Evolutionary conservation across 202 grass and related monocot species (phyloP).

Genomic region (Alloteropsis angusta): DNA sequence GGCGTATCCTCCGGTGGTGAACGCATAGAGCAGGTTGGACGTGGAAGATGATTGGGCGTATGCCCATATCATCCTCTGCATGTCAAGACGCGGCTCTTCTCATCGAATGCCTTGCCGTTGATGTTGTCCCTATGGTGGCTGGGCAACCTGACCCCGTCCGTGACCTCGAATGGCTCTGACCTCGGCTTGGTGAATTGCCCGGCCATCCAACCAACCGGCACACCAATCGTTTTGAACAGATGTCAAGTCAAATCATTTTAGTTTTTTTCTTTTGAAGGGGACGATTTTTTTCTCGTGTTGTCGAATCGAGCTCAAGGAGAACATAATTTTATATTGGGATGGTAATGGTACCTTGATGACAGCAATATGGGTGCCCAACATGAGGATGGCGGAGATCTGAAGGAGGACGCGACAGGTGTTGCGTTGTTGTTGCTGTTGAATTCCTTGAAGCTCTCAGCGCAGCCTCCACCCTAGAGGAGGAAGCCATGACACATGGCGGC

Average conservation of each 20-base stretch:
- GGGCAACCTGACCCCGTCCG: constrained; percentile 46
- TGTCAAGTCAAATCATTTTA: background rate
- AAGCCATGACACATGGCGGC: constrained; percentile 47
- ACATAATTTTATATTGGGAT: too few species aligned
- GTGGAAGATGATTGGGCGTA: constrained; percentile 53
- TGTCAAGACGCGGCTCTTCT: constrained; percentile 50
- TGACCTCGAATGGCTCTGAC: constrained; percentile 41
- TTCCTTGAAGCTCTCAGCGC: constrained; percentile 76
- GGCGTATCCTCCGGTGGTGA: constrained; percentile 55
- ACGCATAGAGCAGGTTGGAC: constrained; percentile 48
- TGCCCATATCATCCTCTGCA: constrained; percentile 48
- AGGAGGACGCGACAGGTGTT: constrained; percentile 63
- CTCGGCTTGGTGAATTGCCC: constrained; percentile 71
- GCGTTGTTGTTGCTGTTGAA: constrained; percentile 65
- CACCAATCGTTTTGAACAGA: background rate
- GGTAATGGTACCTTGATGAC: constrained; percentile 41
- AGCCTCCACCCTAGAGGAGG: constrained; percentile 68
- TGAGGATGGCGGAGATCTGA: constrained; percentile 66
- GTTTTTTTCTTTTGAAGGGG: background rate
- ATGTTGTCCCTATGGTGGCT: constrained; percentile 59
- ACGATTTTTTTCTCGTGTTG: background rate
- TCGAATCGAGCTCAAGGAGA: background rate
- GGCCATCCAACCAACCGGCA: constrained; percentile 54
- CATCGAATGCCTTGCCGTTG: constrained; percentile 52
- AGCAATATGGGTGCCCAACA: constrained; percentile 53